Evolutionary conservation across 192 early-diverging fungal genomes (phyloP).

Genomic region (Coemansia sp.): DNA sequence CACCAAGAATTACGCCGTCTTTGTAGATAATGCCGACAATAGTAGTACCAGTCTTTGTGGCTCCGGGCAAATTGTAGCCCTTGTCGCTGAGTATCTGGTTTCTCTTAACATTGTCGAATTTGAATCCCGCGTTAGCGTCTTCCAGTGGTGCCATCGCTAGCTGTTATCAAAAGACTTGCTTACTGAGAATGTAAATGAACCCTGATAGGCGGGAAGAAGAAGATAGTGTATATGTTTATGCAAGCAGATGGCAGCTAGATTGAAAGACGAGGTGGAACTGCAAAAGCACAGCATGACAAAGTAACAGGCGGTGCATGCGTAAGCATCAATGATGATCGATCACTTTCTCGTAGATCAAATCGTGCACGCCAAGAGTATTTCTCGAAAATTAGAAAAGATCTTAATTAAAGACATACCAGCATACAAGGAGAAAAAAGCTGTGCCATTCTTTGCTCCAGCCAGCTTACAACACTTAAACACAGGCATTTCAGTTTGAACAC

Average conservation of each 20-base stretch:
- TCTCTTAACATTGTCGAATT: slow-evolving; percentile 58
- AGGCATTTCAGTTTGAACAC: too few species aligned
- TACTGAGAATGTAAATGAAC: not conserved
- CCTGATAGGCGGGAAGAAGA: not conserved
- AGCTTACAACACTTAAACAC: too few species aligned
- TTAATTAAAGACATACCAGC: too few species aligned
- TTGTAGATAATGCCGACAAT: slow-evolving; percentile 94
- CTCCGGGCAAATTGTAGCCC: slow-evolving; percentile 75
- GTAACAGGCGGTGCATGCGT: too few species aligned
- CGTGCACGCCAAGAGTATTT: too few species aligned
- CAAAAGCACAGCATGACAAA: not conserved
- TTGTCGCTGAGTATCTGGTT: slow-evolving; percentile 76
- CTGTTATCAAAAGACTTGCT: not conserved
- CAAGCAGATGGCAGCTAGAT: not conserved
- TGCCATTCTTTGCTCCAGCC: too few species aligned
- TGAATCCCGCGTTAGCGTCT: slow-evolving; percentile 44
- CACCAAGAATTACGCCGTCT: slow-evolving; percentile 92
- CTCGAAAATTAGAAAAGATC: too few species aligned
- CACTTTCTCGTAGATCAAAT: too few species aligned
- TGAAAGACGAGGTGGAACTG: not conserved
- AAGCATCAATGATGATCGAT: too few species aligned
- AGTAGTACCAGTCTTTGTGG: slow-evolving; percentile 95
- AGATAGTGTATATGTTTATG: not conserved
- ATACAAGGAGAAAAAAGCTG: too few species aligned
- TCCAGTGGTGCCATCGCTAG: slow-evolving; percentile 25